Evolutionary conservation across 345 rosid genomes (phyloP).

Genomic region (Ceriops zippeliana): DNA sequence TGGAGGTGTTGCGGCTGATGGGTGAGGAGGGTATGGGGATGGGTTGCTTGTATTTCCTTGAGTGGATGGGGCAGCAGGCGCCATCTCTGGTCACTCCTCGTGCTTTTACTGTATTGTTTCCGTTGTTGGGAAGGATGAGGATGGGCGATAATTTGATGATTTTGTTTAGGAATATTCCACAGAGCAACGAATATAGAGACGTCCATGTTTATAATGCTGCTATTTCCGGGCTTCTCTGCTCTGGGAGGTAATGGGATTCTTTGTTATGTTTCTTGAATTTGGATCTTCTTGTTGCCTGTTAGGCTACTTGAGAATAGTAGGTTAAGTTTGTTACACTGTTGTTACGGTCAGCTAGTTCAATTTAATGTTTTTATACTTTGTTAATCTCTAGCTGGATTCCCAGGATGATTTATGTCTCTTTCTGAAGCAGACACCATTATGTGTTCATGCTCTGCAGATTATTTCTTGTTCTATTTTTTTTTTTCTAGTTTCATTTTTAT

Average conservation of each 20-base stretch:
- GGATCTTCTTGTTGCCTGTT: neutral
- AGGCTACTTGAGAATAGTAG: too few species aligned
- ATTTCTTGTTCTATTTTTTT: too few species aligned
- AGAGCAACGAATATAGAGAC: constrained; percentile 48
- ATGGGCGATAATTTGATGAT: constrained; percentile 56
- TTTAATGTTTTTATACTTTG: too few species aligned
- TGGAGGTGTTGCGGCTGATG: constrained; percentile 55
- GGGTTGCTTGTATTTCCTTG: constrained; percentile 61
- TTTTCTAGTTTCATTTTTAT: too few species aligned
- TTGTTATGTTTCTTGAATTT: neutral
- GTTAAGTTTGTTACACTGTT: too few species aligned
- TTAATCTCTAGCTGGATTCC: too few species aligned
- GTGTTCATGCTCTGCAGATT: too few species aligned
- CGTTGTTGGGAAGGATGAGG: constrained; percentile 52
- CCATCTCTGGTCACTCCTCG: constrained; percentile 63
- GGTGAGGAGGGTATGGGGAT: constrained; percentile 47
- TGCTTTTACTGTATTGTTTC: constrained; percentile 66
- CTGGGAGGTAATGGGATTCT: constrained; percentile 45
- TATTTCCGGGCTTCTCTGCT: constrained; percentile 61
- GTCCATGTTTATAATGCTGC: constrained; percentile 75
- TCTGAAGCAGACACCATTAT: too few species aligned
- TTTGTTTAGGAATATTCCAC: constrained; percentile 61
- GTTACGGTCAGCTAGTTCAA: too few species aligned
- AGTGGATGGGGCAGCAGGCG: constrained; percentile 82
- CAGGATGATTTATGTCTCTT: too few species aligned